Percentiles rank a stretch among this genome's conserved stretches.
These are phyloP conservation scores for Phytopythium delawarense DNA, from an alignment of 352 stramenopile species.

Conservation along the genomic window DNA sequence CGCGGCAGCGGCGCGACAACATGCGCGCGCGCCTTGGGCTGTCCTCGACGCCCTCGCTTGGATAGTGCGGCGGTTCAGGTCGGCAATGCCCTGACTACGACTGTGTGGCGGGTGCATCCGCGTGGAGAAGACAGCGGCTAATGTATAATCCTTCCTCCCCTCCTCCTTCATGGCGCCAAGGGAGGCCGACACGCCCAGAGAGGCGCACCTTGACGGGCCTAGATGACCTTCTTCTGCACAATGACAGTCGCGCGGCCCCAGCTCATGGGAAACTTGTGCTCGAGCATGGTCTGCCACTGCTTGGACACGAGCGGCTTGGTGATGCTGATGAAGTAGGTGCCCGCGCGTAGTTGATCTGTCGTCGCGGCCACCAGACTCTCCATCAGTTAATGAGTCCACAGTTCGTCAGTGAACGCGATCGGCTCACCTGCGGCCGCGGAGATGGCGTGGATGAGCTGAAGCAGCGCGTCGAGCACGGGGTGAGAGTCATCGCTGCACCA, in stretches of 20 bases:
- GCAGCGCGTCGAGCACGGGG: background rate
- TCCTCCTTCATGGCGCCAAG: background rate
- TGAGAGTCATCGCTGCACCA: background rate
- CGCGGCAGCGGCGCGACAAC: conserved; percentile 5
- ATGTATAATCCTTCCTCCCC: background rate
- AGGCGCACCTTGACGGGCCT: background rate
- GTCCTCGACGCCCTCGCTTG: background rate
- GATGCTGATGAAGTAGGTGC: conserved; percentile 56
- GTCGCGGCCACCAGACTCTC: background rate
- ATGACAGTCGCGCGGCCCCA: conserved; percentile 60
- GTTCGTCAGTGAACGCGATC: background rate
- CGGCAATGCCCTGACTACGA: background rate
- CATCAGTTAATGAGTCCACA: conserved; percentile 25
- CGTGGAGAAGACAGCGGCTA: background rate
- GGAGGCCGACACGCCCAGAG: background rate
- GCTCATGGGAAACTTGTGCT: conserved; percentile 66
- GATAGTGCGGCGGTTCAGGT: background rate
- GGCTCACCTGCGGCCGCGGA: conserved; percentile 25
- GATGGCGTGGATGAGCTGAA: conserved; percentile 28
- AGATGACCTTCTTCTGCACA: conserved; percentile 61
- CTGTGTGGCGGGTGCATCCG: background rate
- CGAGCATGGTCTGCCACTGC: conserved; percentile 51
- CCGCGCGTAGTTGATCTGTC: conserved; percentile 37
- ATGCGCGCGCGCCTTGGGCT: conserved; percentile 6
- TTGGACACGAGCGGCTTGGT: conserved; percentile 55